These are phyloP conservation scores for Trichoderma koningiopsis DNA, from an alignment of 2,329 filamentous ascomycete species.

Conservation along the genomic window DNA sequence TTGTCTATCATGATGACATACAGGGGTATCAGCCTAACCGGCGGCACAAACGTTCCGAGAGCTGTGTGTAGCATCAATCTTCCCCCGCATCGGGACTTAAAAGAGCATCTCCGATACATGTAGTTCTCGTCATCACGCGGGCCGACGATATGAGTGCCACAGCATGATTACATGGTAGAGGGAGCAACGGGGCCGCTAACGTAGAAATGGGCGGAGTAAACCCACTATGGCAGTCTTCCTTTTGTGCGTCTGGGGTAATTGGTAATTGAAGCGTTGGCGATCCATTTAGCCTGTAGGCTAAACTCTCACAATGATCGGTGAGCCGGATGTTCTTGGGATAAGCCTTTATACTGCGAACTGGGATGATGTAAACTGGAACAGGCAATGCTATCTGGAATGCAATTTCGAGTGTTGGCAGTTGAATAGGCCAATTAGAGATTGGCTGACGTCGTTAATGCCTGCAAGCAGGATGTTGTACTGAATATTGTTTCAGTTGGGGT, in stretches of 20 bases:
- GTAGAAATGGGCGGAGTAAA: no score
- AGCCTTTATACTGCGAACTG: not conserved
- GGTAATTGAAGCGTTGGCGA: not conserved
- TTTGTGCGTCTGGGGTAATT: not conserved
- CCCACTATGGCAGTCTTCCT: not conserved
- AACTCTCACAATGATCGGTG: not conserved
- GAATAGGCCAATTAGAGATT: not conserved
- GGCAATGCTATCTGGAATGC: not conserved
- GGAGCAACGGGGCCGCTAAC: not conserved
- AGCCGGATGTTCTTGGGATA: not conserved
- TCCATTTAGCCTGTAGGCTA: constrained; percentile 17
- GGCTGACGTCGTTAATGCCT: not conserved
- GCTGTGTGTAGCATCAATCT: not conserved
- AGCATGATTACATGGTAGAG: not conserved
- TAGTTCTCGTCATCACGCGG: not conserved
- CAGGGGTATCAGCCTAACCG: not conserved
- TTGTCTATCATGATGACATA: not conserved
- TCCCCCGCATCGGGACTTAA: not conserved
- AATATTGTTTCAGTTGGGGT: not conserved
- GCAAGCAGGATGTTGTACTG: not conserved
- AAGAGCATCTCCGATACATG: not conserved
- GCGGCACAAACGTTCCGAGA: not conserved
- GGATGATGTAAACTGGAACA: not conserved
- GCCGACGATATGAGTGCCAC: not conserved
- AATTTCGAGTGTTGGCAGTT: not conserved